phyloP scores from a whole-genome alignment of 2,329 filamentous ascomycete genomes.

The Podosphaera xanthii region DNA sequence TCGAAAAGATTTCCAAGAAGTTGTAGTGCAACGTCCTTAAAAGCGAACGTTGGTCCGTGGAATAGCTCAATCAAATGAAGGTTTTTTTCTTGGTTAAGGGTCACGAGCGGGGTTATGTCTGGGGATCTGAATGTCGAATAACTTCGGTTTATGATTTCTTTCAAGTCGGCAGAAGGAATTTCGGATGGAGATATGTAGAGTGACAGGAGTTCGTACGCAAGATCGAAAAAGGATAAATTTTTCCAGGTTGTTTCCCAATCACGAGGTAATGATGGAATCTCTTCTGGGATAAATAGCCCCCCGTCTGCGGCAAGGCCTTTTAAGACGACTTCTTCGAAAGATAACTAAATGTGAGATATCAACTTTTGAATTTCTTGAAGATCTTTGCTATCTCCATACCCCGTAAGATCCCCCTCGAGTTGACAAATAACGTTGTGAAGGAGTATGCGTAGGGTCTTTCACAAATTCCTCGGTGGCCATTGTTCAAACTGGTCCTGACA shows the following conservation, averaged over 20 bases:
- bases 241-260: conserved; percentile 52
- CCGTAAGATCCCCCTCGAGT: conserved; percentile 39
- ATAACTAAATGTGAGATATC: conserved; percentile 31
- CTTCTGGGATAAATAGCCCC: conserved; percentile 72
- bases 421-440: conserved; percentile 37
- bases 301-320: conserved; percentile 74
- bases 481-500: too few species aligned
- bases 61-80: conserved; percentile 83
- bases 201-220: conserved; percentile 66
- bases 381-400: conserved; percentile 19
- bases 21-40: conserved; percentile 87
- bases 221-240: conserved; percentile 53
- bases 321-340: conserved; percentile 76
- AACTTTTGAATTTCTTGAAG: conserved; percentile 5
- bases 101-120: conserved; percentile 56
- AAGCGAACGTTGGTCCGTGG: conserved; percentile 85
- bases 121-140: conserved; percentile 73
- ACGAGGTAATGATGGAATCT: conserved; percentile 41
- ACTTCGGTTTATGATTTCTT: conserved; percentile 58
- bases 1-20: conserved; percentile 93
- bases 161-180: conserved; percentile 60
- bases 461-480: background rate
- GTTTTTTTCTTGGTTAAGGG: conserved; percentile 48
- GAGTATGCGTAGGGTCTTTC: conserved; percentile 15
- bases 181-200: conserved; percentile 70